A percentile compares a stretch with the other conserved stretches of the same genome.
phyloP scores from a whole-genome alignment of 208 protist species.

The Plasmodiophora brassicae region DNA sequence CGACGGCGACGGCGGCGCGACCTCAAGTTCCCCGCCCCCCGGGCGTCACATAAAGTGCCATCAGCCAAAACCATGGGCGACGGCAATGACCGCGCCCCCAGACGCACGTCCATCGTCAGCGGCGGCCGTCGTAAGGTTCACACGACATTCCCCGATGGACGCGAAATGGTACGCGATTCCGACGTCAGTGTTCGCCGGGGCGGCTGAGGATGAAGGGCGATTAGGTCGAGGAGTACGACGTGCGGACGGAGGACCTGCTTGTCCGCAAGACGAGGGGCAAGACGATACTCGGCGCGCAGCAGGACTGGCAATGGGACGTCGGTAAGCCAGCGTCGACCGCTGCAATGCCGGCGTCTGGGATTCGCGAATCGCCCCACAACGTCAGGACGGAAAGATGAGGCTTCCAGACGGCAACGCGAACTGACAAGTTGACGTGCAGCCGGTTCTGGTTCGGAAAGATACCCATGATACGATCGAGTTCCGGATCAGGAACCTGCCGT shows the following conservation, averaged over 20 bases:
- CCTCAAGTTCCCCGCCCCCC: too few relatives aligned
- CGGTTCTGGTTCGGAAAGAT: slow-evolving; percentile 75
- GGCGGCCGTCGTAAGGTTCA: slow-evolving; percentile 74
- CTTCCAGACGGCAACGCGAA: neutral
- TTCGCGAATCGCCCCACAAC: slow-evolving; percentile 25
- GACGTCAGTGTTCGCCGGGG: neutral
- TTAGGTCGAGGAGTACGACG: slow-evolving; percentile 81
- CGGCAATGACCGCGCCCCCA: too few relatives aligned
- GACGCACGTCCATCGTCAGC: slow-evolving; percentile 67
- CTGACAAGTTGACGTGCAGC: slow-evolving; percentile 36
- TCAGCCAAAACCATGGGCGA: too few relatives aligned
- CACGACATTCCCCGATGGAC: slow-evolving; percentile 74
- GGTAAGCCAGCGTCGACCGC: slow-evolving; percentile 59
- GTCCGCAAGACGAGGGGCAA: slow-evolving; percentile 71
- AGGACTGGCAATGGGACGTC: slow-evolving; percentile 77
- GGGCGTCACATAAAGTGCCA: too few relatives aligned
- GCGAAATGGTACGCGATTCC: slow-evolving; percentile 62
- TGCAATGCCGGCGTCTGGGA: neutral
- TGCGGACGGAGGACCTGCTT: slow-evolving; percentile 79
- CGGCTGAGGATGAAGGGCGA: neutral
- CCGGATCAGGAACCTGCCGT: slow-evolving; percentile 79
- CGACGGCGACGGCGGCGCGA: too few relatives aligned
- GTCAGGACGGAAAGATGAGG: slow-evolving; percentile 29
- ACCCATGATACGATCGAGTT: slow-evolving; percentile 72
- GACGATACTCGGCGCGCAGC: slow-evolving; percentile 68